Base-by-base conservation (phyloP, 345 rosid species). In the Tarenaya hassleriana region DNA sequence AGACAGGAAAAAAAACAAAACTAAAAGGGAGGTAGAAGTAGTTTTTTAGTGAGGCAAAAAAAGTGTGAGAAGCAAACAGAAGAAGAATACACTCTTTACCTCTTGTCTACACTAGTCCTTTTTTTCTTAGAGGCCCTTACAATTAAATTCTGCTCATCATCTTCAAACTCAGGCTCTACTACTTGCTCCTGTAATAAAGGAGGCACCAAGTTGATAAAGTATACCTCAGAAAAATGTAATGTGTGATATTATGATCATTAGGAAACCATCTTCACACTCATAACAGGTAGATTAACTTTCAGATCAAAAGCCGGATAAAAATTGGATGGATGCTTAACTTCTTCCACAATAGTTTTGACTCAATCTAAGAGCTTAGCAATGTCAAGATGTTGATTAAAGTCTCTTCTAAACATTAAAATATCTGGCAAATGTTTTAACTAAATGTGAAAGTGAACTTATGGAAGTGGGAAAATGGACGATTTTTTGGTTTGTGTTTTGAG, bases 61-160 rank as follows among this genome's bases (percentile, higher is more conserved):
- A 41, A 6, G 1, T 41, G 58, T 15, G 33, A 15, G 43, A 14
- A 42, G 15, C 3, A 5, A 24, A 5, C 3, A 24, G 9, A 41
- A 6, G 10, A 40, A 42, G 38, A 41, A 38, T 16, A 21, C 13
- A 34, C 37, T 62, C 34, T 62, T 66, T 77, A 88, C 87, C 50
- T 66, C 62, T 52, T 53, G 52, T 64, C 56, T 45, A 32, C 49
- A 18, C 64, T 46, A 44, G 61, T 45, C 52, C 71, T 64, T 82
- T 73, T 76, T 59, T 70, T 74, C 64, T 81, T 86, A 34, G 12
- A 16, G 58, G 65, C 69, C 69, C 47, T 65, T 12, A 60, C 65
- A 57, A 27, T 34, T 46, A 59, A 49, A 52, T 55, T 73, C 29
- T 55, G 55, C 17, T 41, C 63, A 62, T 70, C 64, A 39, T 58